These are phyloP conservation scores for Trypanosoma theileri DNA, from an alignment of 208 protist genomes.

Conservation along the genomic window DNA sequence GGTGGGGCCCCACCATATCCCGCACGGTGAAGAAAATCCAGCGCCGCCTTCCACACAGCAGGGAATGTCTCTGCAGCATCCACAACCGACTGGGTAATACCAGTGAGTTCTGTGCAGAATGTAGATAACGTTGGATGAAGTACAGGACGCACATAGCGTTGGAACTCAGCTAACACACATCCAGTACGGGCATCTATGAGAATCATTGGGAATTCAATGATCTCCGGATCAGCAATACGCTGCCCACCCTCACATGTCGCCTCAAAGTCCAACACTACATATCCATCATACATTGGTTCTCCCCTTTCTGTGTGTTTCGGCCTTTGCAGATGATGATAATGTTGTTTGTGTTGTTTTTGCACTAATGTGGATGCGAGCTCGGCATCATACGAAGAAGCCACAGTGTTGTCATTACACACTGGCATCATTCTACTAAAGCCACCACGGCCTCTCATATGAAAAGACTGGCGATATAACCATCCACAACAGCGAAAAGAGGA, in stretches of 20 bases:
- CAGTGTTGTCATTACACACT: not conserved
- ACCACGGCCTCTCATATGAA: not conserved
- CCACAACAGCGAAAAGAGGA: too few relatives aligned
- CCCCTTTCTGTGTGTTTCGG: too few relatives aligned
- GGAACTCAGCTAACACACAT: conserved; percentile 70
- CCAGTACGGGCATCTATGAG: conserved; percentile 58
- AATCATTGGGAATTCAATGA: conserved; percentile 91
- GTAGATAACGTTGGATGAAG: conserved; percentile 44
- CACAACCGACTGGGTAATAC: conserved; percentile 79
- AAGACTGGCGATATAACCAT: too few relatives aligned
- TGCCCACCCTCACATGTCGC: conserved; percentile 82
- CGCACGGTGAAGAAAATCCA: conserved; percentile 48
- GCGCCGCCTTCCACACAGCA: conserved; percentile 53
- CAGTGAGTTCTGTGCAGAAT: conserved; percentile 90
- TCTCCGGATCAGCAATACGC: conserved; percentile 51
- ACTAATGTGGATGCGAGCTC: conserved; percentile 14
- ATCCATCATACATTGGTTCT: conserved; percentile 46
- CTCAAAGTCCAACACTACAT: conserved; percentile 94
- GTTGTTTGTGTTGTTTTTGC: not conserved
- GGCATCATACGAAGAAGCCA: conserved; percentile 12
- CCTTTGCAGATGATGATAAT: not conserved
- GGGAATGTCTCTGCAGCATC: conserved; percentile 58
- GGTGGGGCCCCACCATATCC: conserved; percentile 54
- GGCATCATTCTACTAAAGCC: not conserved
- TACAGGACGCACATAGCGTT: conserved; percentile 86